phyloP scores from a whole-genome alignment of 768 basidiomycete genomes.

The Pisolithus orientalis region DNA sequence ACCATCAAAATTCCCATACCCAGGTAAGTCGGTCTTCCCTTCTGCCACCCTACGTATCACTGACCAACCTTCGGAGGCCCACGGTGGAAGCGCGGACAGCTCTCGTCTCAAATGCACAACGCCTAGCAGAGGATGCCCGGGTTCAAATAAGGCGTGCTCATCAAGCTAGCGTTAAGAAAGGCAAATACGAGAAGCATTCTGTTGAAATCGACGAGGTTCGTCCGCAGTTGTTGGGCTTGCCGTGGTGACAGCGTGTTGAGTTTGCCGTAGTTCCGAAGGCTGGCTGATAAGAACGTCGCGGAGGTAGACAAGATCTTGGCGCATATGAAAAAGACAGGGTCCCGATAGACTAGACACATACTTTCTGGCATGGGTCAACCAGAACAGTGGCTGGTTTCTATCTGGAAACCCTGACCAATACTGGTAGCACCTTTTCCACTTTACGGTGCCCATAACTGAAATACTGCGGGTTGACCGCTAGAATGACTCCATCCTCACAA shows the following conservation, averaged over 20 bases:
- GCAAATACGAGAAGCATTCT: constrained; percentile 63
- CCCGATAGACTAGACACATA: constrained; percentile 11
- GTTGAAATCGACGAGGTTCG: constrained; percentile 65
- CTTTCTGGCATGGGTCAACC: too few relatives aligned
- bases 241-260: background rate
- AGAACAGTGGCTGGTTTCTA: too few relatives aligned
- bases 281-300: constrained; percentile 52
- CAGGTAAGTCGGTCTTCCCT: constrained; percentile 41
- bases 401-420: too few relatives aligned
- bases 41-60: background rate
- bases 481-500: too few relatives aligned
- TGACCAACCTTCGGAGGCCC: constrained; percentile 39
- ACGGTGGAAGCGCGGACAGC: constrained; percentile 28
- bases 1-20: constrained; percentile 80
- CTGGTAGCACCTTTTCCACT: too few relatives aligned
- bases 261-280: constrained; percentile 60
- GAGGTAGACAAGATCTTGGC: constrained; percentile 65
- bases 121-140: too few relatives aligned
- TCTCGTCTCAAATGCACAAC: too few relatives aligned
- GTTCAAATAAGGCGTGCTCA: constrained; percentile 69
- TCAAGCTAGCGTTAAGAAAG: constrained; percentile 58
- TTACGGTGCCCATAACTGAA: too few relatives aligned
- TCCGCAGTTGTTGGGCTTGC: constrained; percentile 3
- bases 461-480: too few relatives aligned
- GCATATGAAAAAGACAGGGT: constrained; percentile 52